Evolutionary conservation across 352 stramenopile species (phyloP), one percentile per base, ranked within the genome.

Genomic region (Phytopythium mirpurense): DNA sequence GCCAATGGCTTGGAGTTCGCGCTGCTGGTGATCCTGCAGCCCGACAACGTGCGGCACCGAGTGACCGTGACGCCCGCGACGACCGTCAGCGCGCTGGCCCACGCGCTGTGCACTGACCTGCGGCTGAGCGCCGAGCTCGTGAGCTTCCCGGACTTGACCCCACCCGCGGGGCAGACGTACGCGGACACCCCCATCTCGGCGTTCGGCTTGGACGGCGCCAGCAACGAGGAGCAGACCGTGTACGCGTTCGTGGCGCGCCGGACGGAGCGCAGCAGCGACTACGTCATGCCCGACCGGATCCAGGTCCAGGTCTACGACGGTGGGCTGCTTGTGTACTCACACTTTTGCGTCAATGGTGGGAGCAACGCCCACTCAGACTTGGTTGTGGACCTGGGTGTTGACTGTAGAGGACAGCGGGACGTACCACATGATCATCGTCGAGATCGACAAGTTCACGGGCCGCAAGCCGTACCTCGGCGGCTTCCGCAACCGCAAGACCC

Each of bases 391-490:
- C n/a, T n/a, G n/a, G n/a, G n/a, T n/a, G n/a, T 15, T 11, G 9
- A 26, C 38, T 44, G 19, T 27, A 82, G 67, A 86, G 34, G 47
- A 83, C 36, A 71, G 40, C 38, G 62, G 54, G 15, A 68, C 37
- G n/a, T 65, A 67, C 36, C 57, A 40, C 45, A 84, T 61, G 31
- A 78, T 96, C 46, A 45, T 67, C 3, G 81, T 97, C 10, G 70
- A 81, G 16, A 75, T 96, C 26, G 69, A 81, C 14, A 93, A 93
- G 59, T 92, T 90, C 38, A 62, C 57, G 5, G 78, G 70, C 11
- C 64, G 64, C 8, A 98, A 98, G 58, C 60, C 73, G 32, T 98
- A 92, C 57, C 46, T 97, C 10, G 93, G 93, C 14, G 93, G 93
- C 11, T 97, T 92, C 56, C 68, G 77, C 32, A 73, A 97, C 65